Conservation (phyloP, 495 filamentous ascomycete genomes). For the Lepidopterella palustris region DNA sequence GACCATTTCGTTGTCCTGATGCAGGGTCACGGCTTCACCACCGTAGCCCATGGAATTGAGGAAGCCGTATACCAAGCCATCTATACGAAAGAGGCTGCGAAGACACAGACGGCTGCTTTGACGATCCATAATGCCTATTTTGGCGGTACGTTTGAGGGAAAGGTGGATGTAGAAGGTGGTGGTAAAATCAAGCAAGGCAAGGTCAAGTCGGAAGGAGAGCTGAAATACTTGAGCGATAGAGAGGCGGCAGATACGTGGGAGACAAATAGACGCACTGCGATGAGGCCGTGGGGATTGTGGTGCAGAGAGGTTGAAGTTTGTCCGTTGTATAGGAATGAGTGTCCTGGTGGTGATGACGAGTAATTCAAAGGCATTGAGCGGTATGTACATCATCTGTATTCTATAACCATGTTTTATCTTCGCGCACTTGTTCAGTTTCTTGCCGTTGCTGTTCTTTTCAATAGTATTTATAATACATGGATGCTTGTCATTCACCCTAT, state of each 20-base stretch:
- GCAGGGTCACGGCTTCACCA: constrained; percentile 37
- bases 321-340: constrained; percentile 34
- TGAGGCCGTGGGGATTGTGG: constrained; percentile 36
- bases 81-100: constrained; percentile 34
- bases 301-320: constrained; percentile 33
- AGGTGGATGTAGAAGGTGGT: constrained; percentile 26
- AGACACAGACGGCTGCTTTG: constrained; percentile 32
- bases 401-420: too few species aligned
- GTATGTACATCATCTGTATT: too few species aligned
- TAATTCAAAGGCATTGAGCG: too few species aligned
- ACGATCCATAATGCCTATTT: constrained; percentile 31
- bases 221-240: constrained; percentile 35
- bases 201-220: constrained; percentile 31
- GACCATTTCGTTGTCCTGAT: constrained; percentile 34
- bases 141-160: constrained; percentile 24
- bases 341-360: constrained; percentile 15
- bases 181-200: constrained; percentile 36
- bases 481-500: too few species aligned
- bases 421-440: too few species aligned
- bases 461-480: too few species aligned
- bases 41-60: constrained; percentile 28
- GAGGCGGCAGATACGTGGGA: constrained; percentile 34
- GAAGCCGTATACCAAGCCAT: constrained; percentile 35
- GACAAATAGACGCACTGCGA: constrained; percentile 13
- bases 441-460: too few species aligned